Evolutionary conservation across 176 grass and related monocot genomes (phyloP).

Genomic region (Aegilops bicornis): DNA sequence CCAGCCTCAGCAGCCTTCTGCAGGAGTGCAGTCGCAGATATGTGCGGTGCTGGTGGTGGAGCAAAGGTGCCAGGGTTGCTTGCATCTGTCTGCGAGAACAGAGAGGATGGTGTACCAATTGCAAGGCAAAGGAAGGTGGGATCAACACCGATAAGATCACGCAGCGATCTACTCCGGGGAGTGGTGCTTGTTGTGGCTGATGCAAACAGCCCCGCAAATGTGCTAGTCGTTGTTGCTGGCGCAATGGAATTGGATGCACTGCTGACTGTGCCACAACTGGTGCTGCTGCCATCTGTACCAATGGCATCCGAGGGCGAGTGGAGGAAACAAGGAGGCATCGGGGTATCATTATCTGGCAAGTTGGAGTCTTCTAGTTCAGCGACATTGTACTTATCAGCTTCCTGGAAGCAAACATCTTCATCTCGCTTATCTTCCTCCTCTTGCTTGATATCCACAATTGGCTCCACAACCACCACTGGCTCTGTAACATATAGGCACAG

Average conservation of each 20-base stretch:
- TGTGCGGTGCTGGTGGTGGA: conserved; percentile 50
- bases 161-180: conserved; percentile 54
- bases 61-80: conserved; percentile 35
- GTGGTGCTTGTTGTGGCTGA: conserved; percentile 51
- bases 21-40: conserved; percentile 52
- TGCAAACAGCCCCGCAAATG: conserved; percentile 50
- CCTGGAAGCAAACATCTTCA: conserved; percentile 34
- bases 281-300: conserved; percentile 49
- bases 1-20: conserved; percentile 62
- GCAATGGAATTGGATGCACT: conserved; percentile 43
- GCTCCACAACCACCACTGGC: conserved; percentile 16
- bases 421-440: conserved; percentile 35
- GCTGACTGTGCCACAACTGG: conserved; percentile 27
- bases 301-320: conserved; percentile 49
- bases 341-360: conserved; percentile 33
- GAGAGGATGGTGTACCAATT: conserved; percentile 36
- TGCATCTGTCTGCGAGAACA: conserved; percentile 44
- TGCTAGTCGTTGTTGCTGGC: conserved; percentile 51
- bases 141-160: conserved; percentile 58
- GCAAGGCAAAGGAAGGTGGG: conserved; percentile 68
- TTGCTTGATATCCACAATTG: conserved; percentile 19
- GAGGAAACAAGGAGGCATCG: conserved; percentile 47
- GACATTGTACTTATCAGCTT: conserved; percentile 22
- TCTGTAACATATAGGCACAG: conserved; percentile 38
- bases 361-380: conserved; percentile 38